A percentile compares a stretch with the other conserved stretches of the same genome.
These are phyloP conservation scores for Hymenoscyphus fraxineus DNA, from an alignment of 2,329 filamentous ascomycete species.

Conservation along the genomic window DNA sequence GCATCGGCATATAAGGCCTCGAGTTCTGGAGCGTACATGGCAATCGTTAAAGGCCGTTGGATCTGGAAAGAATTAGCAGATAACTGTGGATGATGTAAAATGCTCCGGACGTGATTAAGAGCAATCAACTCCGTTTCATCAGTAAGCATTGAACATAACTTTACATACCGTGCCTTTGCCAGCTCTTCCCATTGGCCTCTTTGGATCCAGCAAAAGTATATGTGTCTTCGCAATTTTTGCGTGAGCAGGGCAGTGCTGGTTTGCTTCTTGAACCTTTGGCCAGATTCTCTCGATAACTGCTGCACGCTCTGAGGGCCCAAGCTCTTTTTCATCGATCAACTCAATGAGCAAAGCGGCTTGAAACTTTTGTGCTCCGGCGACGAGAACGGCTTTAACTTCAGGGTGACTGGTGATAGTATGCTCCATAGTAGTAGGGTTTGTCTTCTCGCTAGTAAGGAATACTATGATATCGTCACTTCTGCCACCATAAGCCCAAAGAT, in stretches of 20 bases:
- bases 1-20: conserved; percentile 34
- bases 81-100: neutral
- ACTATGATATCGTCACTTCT: conserved; percentile 43
- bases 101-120: no score
- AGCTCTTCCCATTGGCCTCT: conserved; percentile 36
- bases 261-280: conserved; percentile 34
- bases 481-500: conserved; percentile 37
- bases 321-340: conserved; percentile 13
- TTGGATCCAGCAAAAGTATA: conserved; percentile 33
- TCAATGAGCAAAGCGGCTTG: neutral
- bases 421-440: conserved; percentile 41
- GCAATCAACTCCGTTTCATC: no score
- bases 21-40: conserved; percentile 34
- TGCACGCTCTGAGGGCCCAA: conserved; percentile 20
- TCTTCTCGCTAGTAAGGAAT: conserved; percentile 40
- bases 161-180: conserved; percentile 38
- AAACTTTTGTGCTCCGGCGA: conserved; percentile 19
- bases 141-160: neutral
- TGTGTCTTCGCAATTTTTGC: conserved; percentile 29
- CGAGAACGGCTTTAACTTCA: conserved; percentile 32
- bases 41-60: conserved; percentile 33
- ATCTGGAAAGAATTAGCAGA: conserved; percentile 17
- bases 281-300: conserved; percentile 25
- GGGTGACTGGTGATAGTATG: conserved; percentile 36
- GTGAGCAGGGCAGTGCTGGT: conserved; percentile 31